Conservation (phyloP, 2,329 filamentous ascomycete species). For the Ophiostoma montium region DNA sequence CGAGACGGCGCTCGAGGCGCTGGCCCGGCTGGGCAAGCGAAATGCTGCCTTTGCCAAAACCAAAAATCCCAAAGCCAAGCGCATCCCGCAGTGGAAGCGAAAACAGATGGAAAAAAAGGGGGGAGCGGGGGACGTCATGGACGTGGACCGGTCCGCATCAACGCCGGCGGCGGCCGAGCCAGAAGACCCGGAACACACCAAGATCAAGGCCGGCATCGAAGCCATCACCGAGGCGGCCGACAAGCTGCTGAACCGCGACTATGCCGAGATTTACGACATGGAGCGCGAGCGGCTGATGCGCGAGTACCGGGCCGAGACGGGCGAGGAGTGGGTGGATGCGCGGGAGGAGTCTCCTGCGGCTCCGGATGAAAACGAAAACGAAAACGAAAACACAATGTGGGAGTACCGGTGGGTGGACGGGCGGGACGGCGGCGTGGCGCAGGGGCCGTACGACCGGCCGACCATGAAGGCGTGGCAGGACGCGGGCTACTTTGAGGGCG, state of each 20-base stretch:
- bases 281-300: slow-evolving; percentile 73
- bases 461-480: slow-evolving; percentile 88
- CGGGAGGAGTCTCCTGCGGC: slow-evolving; percentile 1
- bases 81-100: slow-evolving; percentile 52
- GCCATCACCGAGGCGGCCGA: slow-evolving; percentile 82
- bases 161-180: slow-evolving; percentile 41
- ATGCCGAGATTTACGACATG: slow-evolving; percentile 82
- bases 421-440: slow-evolving; percentile 59
- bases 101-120: slow-evolving; percentile 39
- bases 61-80: slow-evolving; percentile 40
- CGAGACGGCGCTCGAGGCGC: slow-evolving; percentile 78
- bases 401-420: slow-evolving; percentile 89
- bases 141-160: slow-evolving; percentile 54
- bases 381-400: slow-evolving; percentile 42
- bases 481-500: slow-evolving; percentile 86
- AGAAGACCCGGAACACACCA: slow-evolving; percentile 54
- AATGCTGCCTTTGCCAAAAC: neutral
- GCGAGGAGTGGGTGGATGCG: slow-evolving; percentile 61
- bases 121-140: slow-evolving; percentile 39
- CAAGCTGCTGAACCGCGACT: slow-evolving; percentile 66
- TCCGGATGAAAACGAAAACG: slow-evolving; percentile 5
- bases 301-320: slow-evolving; percentile 72
- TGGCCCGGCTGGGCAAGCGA: slow-evolving; percentile 63
- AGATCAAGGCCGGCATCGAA: slow-evolving; percentile 61
- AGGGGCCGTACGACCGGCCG: slow-evolving; percentile 73